phyloP scores from a whole-genome alignment of 2,329 filamentous ascomycete species.

The Dactylellina cionopaga region DNA sequence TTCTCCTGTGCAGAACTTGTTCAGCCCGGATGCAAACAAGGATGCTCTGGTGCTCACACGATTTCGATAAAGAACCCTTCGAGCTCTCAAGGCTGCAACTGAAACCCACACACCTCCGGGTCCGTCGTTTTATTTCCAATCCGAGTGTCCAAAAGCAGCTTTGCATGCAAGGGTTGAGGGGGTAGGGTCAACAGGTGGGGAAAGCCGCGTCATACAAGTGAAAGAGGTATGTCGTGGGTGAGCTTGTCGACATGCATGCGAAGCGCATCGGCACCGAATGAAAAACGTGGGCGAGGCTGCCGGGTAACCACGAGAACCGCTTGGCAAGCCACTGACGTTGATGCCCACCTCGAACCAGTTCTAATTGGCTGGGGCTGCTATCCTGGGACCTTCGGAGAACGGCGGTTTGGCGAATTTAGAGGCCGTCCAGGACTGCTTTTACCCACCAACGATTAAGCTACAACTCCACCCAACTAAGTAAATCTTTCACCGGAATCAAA shows the following conservation, averaged over 20 bases:
- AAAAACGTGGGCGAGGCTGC: slow-evolving; percentile 47
- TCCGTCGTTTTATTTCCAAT: slow-evolving; percentile 20
- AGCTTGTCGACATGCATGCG: slow-evolving; percentile 40
- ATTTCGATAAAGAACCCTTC: too few relatives aligned
- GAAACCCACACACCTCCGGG: slow-evolving; percentile 9
- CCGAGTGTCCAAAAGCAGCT: slow-evolving; percentile 29
- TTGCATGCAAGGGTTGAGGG: slow-evolving; percentile 41
- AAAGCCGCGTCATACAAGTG: slow-evolving; percentile 39
- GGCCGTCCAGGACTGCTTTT: slow-evolving; percentile 24
- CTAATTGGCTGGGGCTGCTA: slow-evolving; percentile 42
- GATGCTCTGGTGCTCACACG: too few relatives aligned
- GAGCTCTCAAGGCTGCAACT: too few relatives aligned
- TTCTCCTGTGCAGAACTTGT: too few relatives aligned
- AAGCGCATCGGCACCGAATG: slow-evolving; percentile 49
- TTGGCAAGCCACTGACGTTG: slow-evolving; percentile 53
- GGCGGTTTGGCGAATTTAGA: slow-evolving; percentile 35
- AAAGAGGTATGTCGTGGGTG: slow-evolving; percentile 22
- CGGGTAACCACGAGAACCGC: slow-evolving; percentile 52
- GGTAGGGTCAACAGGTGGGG: slow-evolving; percentile 31
- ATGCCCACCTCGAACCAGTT: slow-evolving; percentile 22
- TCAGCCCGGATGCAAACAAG: too few relatives aligned
- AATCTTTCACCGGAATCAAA: too few relatives aligned
- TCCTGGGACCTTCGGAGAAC: slow-evolving; percentile 51
- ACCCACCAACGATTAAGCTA: slow-evolving; percentile 8
- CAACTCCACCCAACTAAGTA: too few relatives aligned